These are phyloP conservation scores for Gossypium sturtianum DNA, from an alignment of 345 rosid species.

Conservation along the genomic window DNA sequence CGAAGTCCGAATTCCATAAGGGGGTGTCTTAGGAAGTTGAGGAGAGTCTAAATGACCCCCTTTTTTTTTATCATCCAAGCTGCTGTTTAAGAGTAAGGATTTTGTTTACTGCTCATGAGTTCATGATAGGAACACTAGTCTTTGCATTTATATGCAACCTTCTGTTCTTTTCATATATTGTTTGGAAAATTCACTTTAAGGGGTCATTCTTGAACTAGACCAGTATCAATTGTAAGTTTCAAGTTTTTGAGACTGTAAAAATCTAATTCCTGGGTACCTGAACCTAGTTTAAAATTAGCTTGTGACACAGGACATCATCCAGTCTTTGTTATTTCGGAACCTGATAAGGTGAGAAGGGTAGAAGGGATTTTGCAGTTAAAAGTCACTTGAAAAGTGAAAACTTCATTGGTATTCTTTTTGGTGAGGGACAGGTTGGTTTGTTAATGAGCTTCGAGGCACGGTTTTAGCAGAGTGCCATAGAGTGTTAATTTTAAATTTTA, in stretches of 20 bases:
- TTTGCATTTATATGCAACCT: neutral
- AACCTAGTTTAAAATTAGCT: neutral
- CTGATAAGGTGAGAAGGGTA: neutral
- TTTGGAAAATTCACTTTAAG: neutral
- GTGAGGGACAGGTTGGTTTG: neutral
- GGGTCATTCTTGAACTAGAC: neutral
- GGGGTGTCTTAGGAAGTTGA: neutral
- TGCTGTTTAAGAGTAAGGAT: neutral
- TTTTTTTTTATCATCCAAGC: neutral
- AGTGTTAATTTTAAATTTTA: neutral
- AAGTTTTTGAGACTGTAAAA: neutral
- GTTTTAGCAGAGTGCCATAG: neutral
- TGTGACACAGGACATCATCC: neutral
- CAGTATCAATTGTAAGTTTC: neutral
- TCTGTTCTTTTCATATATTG: neutral
- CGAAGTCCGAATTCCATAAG: neutral
- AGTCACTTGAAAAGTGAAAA: slow-evolving; percentile 1
- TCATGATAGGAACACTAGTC: neutral
- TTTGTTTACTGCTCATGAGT: neutral
- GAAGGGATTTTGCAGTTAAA: neutral
- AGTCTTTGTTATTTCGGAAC: neutral
- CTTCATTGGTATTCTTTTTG: neutral
- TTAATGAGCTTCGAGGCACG: neutral
- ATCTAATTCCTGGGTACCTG: neutral
- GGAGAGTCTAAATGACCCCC: neutral